A percentile compares a stretch with the other conserved stretches of the same genome.
phyloP scores from a whole-genome alignment of 768 basidiomycete species.

The Mycena vitilis region DNA sequence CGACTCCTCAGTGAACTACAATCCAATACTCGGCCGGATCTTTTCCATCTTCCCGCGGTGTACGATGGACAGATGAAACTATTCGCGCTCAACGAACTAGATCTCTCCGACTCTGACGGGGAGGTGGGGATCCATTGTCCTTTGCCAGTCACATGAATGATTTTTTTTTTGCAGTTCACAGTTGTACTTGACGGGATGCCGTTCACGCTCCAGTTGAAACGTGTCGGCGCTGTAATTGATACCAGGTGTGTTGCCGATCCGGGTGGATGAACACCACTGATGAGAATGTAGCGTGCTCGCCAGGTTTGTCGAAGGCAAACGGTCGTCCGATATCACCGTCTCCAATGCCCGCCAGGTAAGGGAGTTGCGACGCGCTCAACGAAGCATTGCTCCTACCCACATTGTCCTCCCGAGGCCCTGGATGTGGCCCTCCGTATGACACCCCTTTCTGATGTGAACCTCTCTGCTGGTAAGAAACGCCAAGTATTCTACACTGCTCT shows the following conservation, averaged over 20 bases:
- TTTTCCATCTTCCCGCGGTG: conserved; percentile 59
- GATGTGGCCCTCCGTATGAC: conserved; percentile 83
- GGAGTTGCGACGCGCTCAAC: too few species aligned
- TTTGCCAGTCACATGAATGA: conserved; percentile 23
- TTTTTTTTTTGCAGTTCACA: conserved; percentile 50
- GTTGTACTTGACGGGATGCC: conserved; percentile 47
- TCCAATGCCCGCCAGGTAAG: conserved; percentile 71
- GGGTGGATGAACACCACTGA: conserved; percentile 34
- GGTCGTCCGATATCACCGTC: conserved; percentile 74
- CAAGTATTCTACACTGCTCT: conserved; percentile 51
- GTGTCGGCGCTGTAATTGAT: conserved; percentile 61
- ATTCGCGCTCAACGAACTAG: conserved; percentile 57
- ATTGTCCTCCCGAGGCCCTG: conserved; percentile 58
- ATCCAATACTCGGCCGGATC: conserved; percentile 49
- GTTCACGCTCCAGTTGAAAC: conserved; percentile 64
- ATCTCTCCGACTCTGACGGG: conserved; percentile 37
- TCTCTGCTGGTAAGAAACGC: conserved; percentile 68
- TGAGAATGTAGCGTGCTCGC: conserved; percentile 54
- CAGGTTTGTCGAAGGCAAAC: conserved; percentile 71
- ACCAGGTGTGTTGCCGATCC: conserved; percentile 4
- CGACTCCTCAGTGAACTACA: conserved; percentile 62
- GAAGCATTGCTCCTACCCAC: conserved; percentile 29
- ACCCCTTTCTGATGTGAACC: conserved; percentile 66
- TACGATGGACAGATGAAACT: conserved; percentile 74
- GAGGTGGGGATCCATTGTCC: conserved; percentile 48